Base-by-base conservation (phyloP, 306 rosid species). In the Rosa persica region DNA sequence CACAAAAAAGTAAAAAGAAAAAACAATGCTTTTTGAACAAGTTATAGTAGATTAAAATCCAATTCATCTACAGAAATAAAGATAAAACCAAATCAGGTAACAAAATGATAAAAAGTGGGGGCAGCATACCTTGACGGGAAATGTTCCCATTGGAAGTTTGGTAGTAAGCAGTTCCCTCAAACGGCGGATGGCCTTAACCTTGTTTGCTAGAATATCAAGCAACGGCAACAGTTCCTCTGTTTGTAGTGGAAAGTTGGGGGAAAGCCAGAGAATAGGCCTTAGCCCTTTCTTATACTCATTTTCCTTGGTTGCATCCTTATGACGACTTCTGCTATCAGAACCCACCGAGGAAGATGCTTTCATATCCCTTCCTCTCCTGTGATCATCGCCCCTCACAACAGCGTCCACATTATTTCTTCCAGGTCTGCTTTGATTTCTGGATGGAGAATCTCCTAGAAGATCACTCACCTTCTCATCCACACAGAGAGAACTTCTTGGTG, bases 101-200 rank as follows among this genome's bases (percentile, higher is more conserved):
- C 38, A 67, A 22, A 48, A 51, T 3, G 67, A 71, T 16, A 43
- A 68, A 64, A 19, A 10, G 78, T 64, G 68, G 76, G 76, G 49
- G 81, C 40, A 78, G 77, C 91, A 78, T 46, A 96, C 99, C 99
- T 96, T 96, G 74, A 96, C 96, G 12, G 99, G 99, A 88, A 96
- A 96, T 76, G 98, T 91, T 84, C 98, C 99, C 86, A 76, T 42
- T 76, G 99, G 99, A 86, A 96, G 98, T 83, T 96, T 96, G 12
- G 99, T 96, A 47, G 98, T 96, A 48, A 96, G 98, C 66, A 96
- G 92, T 76, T 96, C 99, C 86, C 99, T 96, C 82, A 96, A 88
- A 9, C 99, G 96, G 3, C 98, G 99, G 65, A 93, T 90, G 72
- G 99, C 99, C 92, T 96, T 96, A 57, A 96, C 99, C 85, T 96